Base-by-base conservation (phyloP, 768 basidiomycete genomes). In the Suillus tomentosus region DNA sequence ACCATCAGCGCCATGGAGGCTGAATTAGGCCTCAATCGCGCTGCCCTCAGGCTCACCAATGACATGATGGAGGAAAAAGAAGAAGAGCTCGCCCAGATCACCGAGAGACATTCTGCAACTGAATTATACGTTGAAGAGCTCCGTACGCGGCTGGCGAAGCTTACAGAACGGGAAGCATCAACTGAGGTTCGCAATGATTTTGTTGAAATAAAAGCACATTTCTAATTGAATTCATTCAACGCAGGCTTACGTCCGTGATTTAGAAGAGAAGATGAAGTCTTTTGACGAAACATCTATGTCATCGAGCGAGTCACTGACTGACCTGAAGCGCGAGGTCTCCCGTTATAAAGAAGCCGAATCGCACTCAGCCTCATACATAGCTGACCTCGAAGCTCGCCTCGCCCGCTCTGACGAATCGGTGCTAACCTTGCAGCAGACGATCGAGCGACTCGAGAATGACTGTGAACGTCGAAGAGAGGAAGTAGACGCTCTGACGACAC, bases 1-100 rank as follows among this genome's bases (percentile, higher is more conserved):
- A 94, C 95, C 1, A 96, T 99, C 68, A 85, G 88, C 48, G 90
- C 94, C 3, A 91, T 99, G 84, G 97, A 99, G 76, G 92, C 92
- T 0, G 95, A 96, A 76, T 82, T 97, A 61, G 92, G 85, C 68
- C 81, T 96, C 62, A 95, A 95, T 69, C 84, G 91, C 58, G 94
- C 92, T 2, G 94, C 95, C 22, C 79, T 97, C 73, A 80, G 91
- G 59, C 90, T 95, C 70, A 94, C 96, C 60, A 96, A 97, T 74
- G 94, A 96, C 69, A 82, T 97, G 77, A 89, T 94, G 53, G 90
- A 93, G 67, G 95, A 97, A 78, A 95, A 94, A 75, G 94, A 95
- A 72, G 88, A 89, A 3, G 90, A 95, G 69, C 72, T 95, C 45
- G 77, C 81, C 27, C 81, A 80, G 27, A 80, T 95, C 60, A 79